Base-by-base conservation (phyloP, 2,329 filamentous ascomycete genomes). In the Penicillium sp. region DNA sequence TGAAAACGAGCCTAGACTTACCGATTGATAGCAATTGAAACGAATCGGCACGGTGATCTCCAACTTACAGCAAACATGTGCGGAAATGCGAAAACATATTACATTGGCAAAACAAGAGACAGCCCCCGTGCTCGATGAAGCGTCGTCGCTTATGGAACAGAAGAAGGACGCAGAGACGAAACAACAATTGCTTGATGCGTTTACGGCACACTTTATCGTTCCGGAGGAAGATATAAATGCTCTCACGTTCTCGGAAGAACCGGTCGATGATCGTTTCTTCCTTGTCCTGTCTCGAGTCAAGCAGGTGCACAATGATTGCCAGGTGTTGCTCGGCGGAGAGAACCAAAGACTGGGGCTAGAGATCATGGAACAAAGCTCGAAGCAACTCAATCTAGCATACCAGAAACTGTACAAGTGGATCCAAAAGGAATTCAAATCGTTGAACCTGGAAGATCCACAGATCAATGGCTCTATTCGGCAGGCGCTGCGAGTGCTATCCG, bases 381-480 rank as follows among this genome's bases (percentile, higher is more conserved):
- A 90, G 58, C 85, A 90, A 60, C 81, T 99, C 50, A 94, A 96
- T 66, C 81, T 87, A 16, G 93, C 90, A 5, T 99, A 94, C 65
- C 93, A 99, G 69, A 99, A 97, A 69, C 81, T 99, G 2, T 97
- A 96, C 73, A 86, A 90, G 65, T 99, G 93, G 93, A 86, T 96
- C 20, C 92, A 97, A 69, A 86, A 89, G 58, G 91, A 97, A 65
- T 95, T 99, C 75, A 96, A 92, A 71, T 87, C 87, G 0, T 76
- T 97, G 51, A 95, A 97, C 69, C 81, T 97, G 8, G 94, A 99
- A 67, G 96, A 95, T 63, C 92, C 92, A 0, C 92, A 96, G 65
- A 92, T 97, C 70, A 92, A 89, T 68, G 83, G 87, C 20, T 87
- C 90, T 0, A 92, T 99, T 60, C 84, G 93, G 52, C 84, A 87